Percentiles rank a stretch among this genome's conserved stretches.
Conservation (phyloP, 306 rosid species). For the Nissolia schottii region DNA sequence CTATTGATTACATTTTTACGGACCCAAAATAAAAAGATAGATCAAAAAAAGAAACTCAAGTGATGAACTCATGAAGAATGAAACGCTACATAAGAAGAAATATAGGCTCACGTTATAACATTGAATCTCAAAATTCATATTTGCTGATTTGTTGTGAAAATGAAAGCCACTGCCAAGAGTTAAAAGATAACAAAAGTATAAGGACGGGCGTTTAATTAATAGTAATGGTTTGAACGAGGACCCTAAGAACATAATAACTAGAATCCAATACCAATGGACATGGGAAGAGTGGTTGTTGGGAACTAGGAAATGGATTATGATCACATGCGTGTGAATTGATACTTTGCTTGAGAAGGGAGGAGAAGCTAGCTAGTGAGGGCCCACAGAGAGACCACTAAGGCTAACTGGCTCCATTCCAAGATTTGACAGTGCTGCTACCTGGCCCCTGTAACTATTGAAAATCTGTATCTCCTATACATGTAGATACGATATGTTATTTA, state of each 20-base stretch:
- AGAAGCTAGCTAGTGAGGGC: conserved; percentile 30
- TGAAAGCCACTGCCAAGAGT: not conserved
- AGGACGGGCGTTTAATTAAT: not conserved
- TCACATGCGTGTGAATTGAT: not conserved
- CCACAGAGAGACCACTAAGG: conserved; percentile 28
- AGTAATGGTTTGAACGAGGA: not conserved
- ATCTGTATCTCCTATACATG: too few species aligned
- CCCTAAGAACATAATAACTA: not conserved
- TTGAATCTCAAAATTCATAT: not conserved
- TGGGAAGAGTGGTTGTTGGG: not conserved
- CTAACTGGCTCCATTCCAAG: not conserved
- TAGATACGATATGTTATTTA: too few species aligned
- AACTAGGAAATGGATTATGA: not conserved
- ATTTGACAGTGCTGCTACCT: conserved; percentile 8
- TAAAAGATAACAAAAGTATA: not conserved
- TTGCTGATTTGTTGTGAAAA: not conserved
- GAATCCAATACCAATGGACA: not conserved
- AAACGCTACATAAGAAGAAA: too few species aligned
- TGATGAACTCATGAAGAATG: too few species aligned
- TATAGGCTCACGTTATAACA: too few species aligned
- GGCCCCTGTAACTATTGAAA: too few species aligned
- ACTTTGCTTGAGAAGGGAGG: conserved; percentile 46
- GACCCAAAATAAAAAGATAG: too few species aligned
- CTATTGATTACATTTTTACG: too few species aligned
- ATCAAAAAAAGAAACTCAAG: too few species aligned